A percentile compares a stretch with the other conserved stretches of the same genome.
These are phyloP conservation scores for Mucor racemosus DNA, from an alignment of 371 early-diverging fungal species.

Conservation along the genomic window DNA sequence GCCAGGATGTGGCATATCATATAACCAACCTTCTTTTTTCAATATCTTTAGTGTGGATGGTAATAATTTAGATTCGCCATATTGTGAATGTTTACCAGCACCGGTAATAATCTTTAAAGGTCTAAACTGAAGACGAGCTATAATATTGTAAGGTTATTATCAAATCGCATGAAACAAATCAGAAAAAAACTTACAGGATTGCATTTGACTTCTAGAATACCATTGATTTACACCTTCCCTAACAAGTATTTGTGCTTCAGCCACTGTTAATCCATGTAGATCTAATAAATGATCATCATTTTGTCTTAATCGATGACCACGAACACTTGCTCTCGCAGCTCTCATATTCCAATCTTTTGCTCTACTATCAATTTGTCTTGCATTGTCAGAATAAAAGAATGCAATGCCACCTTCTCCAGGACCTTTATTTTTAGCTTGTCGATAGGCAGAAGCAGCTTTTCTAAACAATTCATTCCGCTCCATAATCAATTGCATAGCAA, in stretches of 20 bases:
- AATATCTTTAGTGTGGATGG: constrained; percentile 57
- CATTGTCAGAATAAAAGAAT: constrained; percentile 71
- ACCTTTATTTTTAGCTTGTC: constrained; percentile 53
- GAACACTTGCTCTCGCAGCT: constrained; percentile 70
- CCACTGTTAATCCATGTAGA: constrained; percentile 70
- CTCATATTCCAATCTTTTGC: constrained; percentile 76
- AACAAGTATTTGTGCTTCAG: constrained; percentile 65
- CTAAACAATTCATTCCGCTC: constrained; percentile 67
- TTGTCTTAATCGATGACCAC: constrained; percentile 50
- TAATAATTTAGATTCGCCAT: constrained; percentile 60
- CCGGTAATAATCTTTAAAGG: constrained; percentile 72
- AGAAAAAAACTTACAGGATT: constrained; percentile 35
- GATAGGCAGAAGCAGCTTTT: constrained; percentile 66
- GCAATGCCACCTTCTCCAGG: constrained; percentile 69
- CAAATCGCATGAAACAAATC: no score
- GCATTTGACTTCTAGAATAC: constrained; percentile 63
- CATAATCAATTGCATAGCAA: constrained; percentile 51
- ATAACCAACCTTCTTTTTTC: constrained; percentile 60
- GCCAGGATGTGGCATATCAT: constrained; percentile 58
- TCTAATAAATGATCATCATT: constrained; percentile 67
- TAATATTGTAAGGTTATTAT: no score
- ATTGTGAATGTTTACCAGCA: constrained; percentile 65
- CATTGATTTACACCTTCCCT: constrained; percentile 67
- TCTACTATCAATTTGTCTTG: constrained; percentile 59
- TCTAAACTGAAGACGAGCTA: constrained; percentile 41